phyloP scores from a whole-genome alignment of 345 rosid genomes.

The Citrus medica region DNA sequence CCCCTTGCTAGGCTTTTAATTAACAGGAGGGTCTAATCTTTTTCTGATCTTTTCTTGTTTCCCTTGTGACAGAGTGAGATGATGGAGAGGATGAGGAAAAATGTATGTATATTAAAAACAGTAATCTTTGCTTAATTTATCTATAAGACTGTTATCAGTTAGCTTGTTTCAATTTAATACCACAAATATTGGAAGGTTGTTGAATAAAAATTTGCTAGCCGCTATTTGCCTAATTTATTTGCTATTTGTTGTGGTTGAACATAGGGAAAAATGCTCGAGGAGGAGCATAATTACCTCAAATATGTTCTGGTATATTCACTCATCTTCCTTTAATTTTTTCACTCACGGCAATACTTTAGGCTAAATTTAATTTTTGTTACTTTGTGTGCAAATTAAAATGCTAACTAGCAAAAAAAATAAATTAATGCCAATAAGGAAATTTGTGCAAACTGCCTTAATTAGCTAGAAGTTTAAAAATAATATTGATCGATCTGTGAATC shows the following conservation, averaged over 20 bases:
- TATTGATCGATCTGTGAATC: too few relatives aligned
- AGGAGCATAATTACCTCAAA: constrained; percentile 38
- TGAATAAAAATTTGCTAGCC: too few relatives aligned
- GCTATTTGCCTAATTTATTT: neutral
- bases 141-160: too few relatives aligned
- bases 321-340: neutral
- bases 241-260: neutral
- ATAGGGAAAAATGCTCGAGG: constrained; percentile 35
- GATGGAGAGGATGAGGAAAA: constrained; percentile 33
- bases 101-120: constrained; percentile 28
- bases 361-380: neutral
- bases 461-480: too few relatives aligned
- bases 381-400: neutral
- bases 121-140: neutral
- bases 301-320: constrained; percentile 33
- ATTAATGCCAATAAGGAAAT: neutral
- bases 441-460: neutral
- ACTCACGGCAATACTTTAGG: neutral
- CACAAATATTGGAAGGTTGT: neutral
- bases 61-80: constrained; percentile 35
- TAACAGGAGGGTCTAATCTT: neutral
- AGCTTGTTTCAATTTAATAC: neutral
- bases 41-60: neutral
- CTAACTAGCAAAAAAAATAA: too few relatives aligned
- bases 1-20: neutral